Base-by-base conservation (phyloP, 345 rosid species). In the Salix udensis region DNA sequence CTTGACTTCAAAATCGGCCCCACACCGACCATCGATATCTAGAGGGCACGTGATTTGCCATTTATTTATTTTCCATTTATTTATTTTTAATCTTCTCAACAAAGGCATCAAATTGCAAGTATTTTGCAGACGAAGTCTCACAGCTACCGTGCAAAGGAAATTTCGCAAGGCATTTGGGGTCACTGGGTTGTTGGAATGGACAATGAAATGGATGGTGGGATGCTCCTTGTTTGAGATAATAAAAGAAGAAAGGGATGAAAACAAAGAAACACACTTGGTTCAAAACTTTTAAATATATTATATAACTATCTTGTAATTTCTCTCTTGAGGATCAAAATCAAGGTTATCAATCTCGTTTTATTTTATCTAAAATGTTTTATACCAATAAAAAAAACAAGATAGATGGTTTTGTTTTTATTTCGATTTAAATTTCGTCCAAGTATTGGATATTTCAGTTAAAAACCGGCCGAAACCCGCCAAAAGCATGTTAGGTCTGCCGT, bases 401-500 rank as follows among this genome's bases (percentile, higher is more conserved):
- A 30, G 0, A 30, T 30, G 0, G 2, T 30, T 0, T 30, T 30
- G 4, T 30, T 30, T 30, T 30, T 30, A 0, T 30, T 2, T 30
- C 0, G 4, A 30, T 30, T 30, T 30, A 2, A 2, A 30, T 30
- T 30, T n/a, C n/a, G n/a, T n/a, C n/a, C n/a, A n/a, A n/a, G 0
- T 2, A 30, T 0, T 0, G 0, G 0, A 30, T 30, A 30, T 30
- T 30, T 30, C 4, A 30, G 0, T 0, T 0, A 30, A 30, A 30
- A 2, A 2, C 0, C 3, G 31, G 4, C 31, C 4, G 0, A 30
- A 2, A 30, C 4, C 3, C 1, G 31, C 4, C 0, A n/a, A n/a
- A n/a, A n/a, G n/a, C n/a, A n/a, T n/a, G n/a, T n/a, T n/a, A n/a
- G n/a, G n/a, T n/a, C n/a, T n/a, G 31, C 2, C 2, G 31, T 30